These are phyloP conservation scores for Actinomucor elegans DNA, from an alignment of 371 early-diverging fungal genomes.

Conservation along the genomic window DNA sequence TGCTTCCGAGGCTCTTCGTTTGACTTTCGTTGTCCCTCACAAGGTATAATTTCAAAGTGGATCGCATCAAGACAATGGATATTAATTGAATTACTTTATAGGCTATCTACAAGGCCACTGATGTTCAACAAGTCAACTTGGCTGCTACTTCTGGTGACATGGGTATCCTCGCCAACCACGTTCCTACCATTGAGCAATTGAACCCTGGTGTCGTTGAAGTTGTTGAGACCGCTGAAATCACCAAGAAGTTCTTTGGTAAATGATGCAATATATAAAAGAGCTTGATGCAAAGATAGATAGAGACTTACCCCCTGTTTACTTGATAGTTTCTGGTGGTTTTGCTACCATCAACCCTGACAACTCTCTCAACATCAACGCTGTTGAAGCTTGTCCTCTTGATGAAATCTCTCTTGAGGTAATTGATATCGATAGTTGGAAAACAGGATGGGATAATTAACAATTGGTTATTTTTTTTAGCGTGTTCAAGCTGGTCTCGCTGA, in stretches of 20 bases:
- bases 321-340: conserved; percentile 92
- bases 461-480: conserved; percentile 48
- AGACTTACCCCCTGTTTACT: conserved; percentile 7
- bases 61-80: not conserved
- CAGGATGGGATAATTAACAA: not conserved
- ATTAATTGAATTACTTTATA: conserved; percentile 10
- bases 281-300: too few species aligned
- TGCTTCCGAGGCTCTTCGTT: conserved; percentile 74
- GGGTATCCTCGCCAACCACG: conserved; percentile 98
- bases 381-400: conserved; percentile 92
- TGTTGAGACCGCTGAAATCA: conserved; percentile 70
- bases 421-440: not conserved
- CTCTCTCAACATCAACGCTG: conserved; percentile 94
- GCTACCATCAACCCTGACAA: conserved; percentile 97
- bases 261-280: too few species aligned
- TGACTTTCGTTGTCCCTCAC: conserved; percentile 93
- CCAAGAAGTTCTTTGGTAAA: conserved; percentile 92
- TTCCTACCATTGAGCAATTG: conserved; percentile 95
- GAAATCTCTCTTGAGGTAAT: conserved; percentile 79
- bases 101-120: conserved; percentile 73
- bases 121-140: conserved; percentile 93
- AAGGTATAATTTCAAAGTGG: conserved; percentile 57
- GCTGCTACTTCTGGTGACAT: conserved; percentile 94
- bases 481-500: conserved; percentile 81
- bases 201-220: conserved; percentile 92